A percentile compares a stretch with the other conserved stretches of the same genome.
Conservation (phyloP, 139 green algal genomes). For the Nannochloris sp. region DNA sequence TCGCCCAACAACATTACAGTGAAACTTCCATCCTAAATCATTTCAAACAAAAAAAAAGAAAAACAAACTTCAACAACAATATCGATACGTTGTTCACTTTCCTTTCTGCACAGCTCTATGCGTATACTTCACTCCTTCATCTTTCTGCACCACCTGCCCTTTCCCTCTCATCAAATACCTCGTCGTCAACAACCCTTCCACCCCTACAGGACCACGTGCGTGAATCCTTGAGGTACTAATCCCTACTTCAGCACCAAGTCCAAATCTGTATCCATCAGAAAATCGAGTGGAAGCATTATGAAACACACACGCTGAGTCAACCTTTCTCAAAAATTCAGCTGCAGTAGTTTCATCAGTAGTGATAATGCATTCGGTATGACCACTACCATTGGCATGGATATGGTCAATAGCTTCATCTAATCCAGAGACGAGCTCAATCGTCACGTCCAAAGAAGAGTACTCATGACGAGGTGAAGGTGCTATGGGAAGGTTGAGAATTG, state of each 20-base stretch:
- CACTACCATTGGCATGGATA: conserved; percentile 81
- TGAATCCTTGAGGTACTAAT: conserved; percentile 97
- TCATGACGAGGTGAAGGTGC: conserved; percentile 67
- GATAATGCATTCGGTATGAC: conserved; percentile 84
- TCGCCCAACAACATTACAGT: no score
- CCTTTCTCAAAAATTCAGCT: conserved; percentile 75
- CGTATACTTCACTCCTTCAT: conserved; percentile 83
- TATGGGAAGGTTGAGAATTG: conserved; percentile 34
- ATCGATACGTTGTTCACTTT: no score
- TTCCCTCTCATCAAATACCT: conserved; percentile 80
- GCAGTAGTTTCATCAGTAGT: conserved; percentile 47
- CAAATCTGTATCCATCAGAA: conserved; percentile 93
- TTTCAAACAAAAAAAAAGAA: no score
- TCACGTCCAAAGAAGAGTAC: conserved; percentile 77
- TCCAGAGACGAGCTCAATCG: conserved; percentile 78
- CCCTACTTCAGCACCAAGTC: conserved; percentile 90
- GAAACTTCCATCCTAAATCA: no score
- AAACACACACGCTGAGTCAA: conserved; percentile 92
- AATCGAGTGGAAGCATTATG: conserved; percentile 95
- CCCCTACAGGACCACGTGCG: conserved; percentile 92
- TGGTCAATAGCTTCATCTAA: conserved; percentile 83
- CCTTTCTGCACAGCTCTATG: conserved; percentile 75
- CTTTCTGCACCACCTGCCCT: conserved; percentile 87
- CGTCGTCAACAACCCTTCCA: conserved; percentile 96
- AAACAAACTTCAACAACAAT: no score